Evolutionary conservation across 495 filamentous ascomycete species (phyloP).

Genomic region (Xylaria acuta): DNA sequence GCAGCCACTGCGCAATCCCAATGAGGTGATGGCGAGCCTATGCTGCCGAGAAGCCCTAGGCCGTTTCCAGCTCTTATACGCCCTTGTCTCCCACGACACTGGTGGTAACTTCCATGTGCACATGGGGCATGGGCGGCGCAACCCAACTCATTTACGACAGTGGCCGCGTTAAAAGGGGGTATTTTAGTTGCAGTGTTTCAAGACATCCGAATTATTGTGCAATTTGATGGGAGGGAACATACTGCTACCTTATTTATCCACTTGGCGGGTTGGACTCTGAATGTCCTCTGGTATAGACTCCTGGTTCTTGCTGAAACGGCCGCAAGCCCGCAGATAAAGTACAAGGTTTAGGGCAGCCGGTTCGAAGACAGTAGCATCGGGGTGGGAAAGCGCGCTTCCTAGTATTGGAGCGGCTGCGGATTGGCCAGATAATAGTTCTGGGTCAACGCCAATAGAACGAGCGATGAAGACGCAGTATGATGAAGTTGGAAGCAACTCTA

Average conservation of each 20-base stretch:
- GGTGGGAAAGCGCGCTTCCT: slow-evolving; percentile 13
- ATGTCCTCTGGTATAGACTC: slow-evolving; percentile 1
- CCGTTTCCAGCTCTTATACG: slow-evolving; percentile 20
- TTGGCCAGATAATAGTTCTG: slow-evolving; percentile 16
- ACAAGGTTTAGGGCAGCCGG: slow-evolving; percentile 16
- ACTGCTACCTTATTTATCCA: slow-evolving; percentile 28
- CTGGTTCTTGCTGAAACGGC: background rate
- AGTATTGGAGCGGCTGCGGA: slow-evolving; percentile 11
- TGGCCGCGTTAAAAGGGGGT: slow-evolving; percentile 2
- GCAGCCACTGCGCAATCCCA: slow-evolving; percentile 14
- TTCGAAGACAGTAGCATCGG: slow-evolving; percentile 24
- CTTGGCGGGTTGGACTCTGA: slow-evolving; percentile 15
- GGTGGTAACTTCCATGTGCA: slow-evolving; percentile 11
- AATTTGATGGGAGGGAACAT: slow-evolving; percentile 18
- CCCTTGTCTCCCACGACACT: slow-evolving; percentile 7
- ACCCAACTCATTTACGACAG: slow-evolving; percentile 21
- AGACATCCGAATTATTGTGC: slow-evolving; percentile 1
- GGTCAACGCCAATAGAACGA: background rate
- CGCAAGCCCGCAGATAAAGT: slow-evolving; percentile 5
- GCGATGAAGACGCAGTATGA: slow-evolving; percentile 7
- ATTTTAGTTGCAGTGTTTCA: slow-evolving; percentile 11
- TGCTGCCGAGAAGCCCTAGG: slow-evolving; percentile 23
- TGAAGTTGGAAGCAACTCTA: slow-evolving; percentile 12
- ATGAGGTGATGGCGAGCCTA: slow-evolving; percentile 2
- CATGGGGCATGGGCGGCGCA: slow-evolving; percentile 21